A percentile compares a stretch with the other conserved stretches of the same genome.
phyloP scores from a whole-genome alignment of 1,139 yeast genomes.

The Geotrichum histeridarum region DNA sequence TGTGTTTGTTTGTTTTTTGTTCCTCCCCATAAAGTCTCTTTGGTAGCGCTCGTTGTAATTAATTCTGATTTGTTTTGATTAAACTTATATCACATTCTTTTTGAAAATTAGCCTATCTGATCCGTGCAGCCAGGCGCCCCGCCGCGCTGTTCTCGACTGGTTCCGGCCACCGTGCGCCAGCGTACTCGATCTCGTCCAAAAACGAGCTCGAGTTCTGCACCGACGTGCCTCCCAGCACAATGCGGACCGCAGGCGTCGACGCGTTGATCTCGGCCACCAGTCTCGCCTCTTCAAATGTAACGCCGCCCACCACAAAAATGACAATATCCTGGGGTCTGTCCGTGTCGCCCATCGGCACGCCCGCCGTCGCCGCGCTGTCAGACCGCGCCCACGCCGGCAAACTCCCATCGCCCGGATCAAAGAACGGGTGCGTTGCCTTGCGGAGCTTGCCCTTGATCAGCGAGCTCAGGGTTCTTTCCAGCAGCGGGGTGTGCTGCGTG shows the following conservation, averaged over 20 bases:
- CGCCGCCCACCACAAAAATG: constrained; percentile 83
- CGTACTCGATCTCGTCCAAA: constrained; percentile 38
- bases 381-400: constrained; percentile 28
- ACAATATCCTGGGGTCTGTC: constrained; percentile 65
- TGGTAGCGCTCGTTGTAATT: background rate
- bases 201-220: constrained; percentile 58
- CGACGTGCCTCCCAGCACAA: constrained; percentile 73
- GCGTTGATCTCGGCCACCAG: constrained; percentile 67
- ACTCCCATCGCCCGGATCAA: constrained; percentile 40
- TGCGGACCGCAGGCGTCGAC: constrained; percentile 47
- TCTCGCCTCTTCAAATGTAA: constrained; percentile 86
- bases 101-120: background rate
- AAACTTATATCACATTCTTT: background rate
- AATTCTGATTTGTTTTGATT: background rate
- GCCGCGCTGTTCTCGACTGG: constrained; percentile 17
- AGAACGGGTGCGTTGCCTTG: constrained; percentile 47
- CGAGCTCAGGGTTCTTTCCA: constrained; percentile 50
- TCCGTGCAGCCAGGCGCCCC: constrained; percentile 22
- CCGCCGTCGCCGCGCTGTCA: constrained; percentile 22
- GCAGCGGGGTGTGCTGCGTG: constrained; percentile 71
- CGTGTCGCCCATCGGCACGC: constrained; percentile 29
- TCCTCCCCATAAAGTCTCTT: background rate
- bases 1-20: background rate
- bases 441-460: constrained; percentile 49
- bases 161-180: constrained; percentile 28